A percentile compares a stretch with the other conserved stretches of the same genome.
These are phyloP conservation scores for Backusella sp. DNA, from an alignment of 192 early-diverging fungal genomes.

Conservation along the genomic window DNA sequence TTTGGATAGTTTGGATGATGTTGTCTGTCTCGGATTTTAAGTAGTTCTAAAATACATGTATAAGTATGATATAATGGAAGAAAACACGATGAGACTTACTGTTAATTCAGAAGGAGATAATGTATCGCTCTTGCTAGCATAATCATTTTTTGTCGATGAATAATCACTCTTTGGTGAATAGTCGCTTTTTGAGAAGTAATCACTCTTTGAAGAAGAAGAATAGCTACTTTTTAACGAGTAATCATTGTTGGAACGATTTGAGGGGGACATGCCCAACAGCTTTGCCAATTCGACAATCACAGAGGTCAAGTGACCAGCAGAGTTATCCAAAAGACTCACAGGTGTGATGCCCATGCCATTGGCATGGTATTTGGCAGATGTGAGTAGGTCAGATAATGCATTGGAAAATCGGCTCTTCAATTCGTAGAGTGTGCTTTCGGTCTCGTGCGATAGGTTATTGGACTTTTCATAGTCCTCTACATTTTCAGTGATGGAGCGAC, in stretches of 20 bases:
- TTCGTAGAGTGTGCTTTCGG: conserved; percentile 48
- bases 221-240: background rate
- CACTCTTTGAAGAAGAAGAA: background rate
- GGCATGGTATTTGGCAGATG: conserved; percentile 74
- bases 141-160: background rate
- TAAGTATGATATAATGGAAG: background rate
- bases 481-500: conserved; percentile 84
- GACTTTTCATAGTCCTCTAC: conserved; percentile 64
- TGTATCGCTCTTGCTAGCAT: background rate
- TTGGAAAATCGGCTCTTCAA: conserved; percentile 61
- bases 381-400: conserved; percentile 66
- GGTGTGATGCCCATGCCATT: conserved; percentile 65
- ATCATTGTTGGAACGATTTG: background rate
- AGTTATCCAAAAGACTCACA: conserved; percentile 70
- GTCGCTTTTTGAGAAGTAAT: background rate
- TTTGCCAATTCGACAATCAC: conserved; percentile 80
- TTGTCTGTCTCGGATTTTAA: conserved; percentile 69
- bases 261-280: conserved; percentile 31
- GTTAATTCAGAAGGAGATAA: conserved; percentile 9
- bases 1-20: conserved; percentile 80
- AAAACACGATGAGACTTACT: background rate
- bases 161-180: background rate
- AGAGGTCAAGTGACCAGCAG: conserved; percentile 78
- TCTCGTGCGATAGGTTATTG: conserved; percentile 42
- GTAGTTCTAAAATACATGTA: conserved; percentile 47